Evolutionary conservation across 495 filamentous ascomycete species (phyloP), one percentile per base, ranked within the genome.

Genomic region (Aspergillus funiculosus): DNA sequence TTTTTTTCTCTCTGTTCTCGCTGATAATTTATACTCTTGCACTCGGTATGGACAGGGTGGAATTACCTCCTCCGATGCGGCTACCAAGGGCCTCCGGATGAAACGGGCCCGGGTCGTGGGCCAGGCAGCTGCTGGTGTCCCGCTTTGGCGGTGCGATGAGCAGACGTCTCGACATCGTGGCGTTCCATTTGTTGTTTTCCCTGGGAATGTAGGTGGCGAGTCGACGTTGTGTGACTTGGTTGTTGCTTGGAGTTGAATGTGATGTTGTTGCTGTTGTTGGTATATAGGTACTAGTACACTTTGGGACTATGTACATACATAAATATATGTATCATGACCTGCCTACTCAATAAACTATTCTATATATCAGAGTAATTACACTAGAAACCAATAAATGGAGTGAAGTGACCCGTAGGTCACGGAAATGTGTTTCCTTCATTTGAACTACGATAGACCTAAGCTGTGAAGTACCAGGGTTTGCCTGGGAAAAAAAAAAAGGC

Each of bases 141-240:
- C 76, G 1, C 53, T 79, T 2, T 79, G 75, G 76, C 61, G 69
- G 27, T 78, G 75, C 29, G 65, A 76, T 47, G 74, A 78, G 58
- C 46, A 52, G 29, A 70, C 64, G 0, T 71, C 67, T 29, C 61
- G 68, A 39, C 66, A 71, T 56, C 59, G 59, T 0, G 68, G 67
- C 18, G 62, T 77, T 15, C 72, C 73, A 10, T 77, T 67, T 56
- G 71, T 77, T 9, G 74, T 78, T 0, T 79, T 79, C 40, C 76
- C 76, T n/a, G 76, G 74, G 8, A 79, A 79, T 60, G 75, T 78
- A 9, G 76, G 75, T 18, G 64, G 63, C 6, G 73, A 76, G 41
- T 54, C 60, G 42, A 73, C 74, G 18, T 50, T 71, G n/a, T 62
- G 60, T 53, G 60, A 66, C 3, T 21, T 71, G 28, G 67, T 69